phyloP scores from a whole-genome alignment of 495 filamentous ascomycete species.

The Viridothelium virens region DNA sequence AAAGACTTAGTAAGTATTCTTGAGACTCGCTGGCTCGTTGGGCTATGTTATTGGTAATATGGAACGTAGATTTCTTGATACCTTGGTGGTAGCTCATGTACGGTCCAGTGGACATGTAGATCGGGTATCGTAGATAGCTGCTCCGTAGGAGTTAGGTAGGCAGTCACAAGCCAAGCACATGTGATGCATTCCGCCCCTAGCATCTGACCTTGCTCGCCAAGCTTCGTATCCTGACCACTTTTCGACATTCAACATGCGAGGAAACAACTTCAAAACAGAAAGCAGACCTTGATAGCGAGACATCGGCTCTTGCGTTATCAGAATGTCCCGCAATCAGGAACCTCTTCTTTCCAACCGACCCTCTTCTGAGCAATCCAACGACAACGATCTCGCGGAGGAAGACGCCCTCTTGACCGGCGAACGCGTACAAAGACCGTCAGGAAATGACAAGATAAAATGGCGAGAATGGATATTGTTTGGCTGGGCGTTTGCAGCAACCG shows the following conservation, averaged over 20 bases:
- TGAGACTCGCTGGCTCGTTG: too few relatives aligned
- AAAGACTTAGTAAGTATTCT: too few relatives aligned
- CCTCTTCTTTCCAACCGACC: constrained; percentile 36
- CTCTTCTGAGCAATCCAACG: constrained; percentile 34
- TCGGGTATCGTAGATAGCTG: too few relatives aligned
- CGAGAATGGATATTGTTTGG: constrained; percentile 65
- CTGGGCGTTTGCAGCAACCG: constrained; percentile 86
- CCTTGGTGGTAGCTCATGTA: too few relatives aligned
- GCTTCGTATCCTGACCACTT: not conserved
- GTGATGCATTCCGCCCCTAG: not conserved
- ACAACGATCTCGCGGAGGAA: constrained; percentile 45
- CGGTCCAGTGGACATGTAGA: too few relatives aligned
- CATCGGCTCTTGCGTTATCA: not conserved
- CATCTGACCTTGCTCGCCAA: not conserved
- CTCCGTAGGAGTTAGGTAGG: too few relatives aligned
- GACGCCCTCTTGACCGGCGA: constrained; percentile 57
- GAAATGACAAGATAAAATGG: constrained; percentile 47
- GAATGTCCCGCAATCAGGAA: constrained; percentile 38
- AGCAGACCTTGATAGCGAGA: not conserved
- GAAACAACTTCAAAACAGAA: too few relatives aligned
- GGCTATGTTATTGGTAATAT: too few relatives aligned
- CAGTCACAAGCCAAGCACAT: not conserved
- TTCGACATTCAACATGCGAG: constrained; percentile 1
- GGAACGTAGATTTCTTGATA: too few relatives aligned
- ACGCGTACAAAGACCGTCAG: constrained; percentile 33